Evolutionary conservation across 495 filamentous ascomycete genomes (phyloP).

Genomic region (Daldinia vernicosa): DNA sequence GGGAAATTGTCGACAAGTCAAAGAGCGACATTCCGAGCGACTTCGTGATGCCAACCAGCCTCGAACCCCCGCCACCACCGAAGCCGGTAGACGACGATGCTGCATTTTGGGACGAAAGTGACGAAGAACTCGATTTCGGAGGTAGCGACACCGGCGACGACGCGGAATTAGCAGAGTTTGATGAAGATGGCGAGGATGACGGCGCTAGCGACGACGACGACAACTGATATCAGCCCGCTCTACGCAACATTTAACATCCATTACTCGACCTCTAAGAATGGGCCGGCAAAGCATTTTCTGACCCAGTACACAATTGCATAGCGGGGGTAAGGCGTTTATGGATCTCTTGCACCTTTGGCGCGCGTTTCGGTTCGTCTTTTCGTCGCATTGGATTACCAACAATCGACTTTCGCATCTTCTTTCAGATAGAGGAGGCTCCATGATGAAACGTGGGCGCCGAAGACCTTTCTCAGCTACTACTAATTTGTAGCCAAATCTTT

Average conservation of each 20-base stretch:
- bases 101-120: slow-evolving; percentile 85
- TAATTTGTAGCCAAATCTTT: slow-evolving; percentile 2
- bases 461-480: slow-evolving; percentile 6
- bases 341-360: slow-evolving; percentile 13
- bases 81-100: slow-evolving; percentile 76
- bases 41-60: slow-evolving; percentile 82
- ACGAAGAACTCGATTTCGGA: slow-evolving; percentile 82
- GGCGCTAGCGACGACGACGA: slow-evolving; percentile 55
- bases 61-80: slow-evolving; percentile 65
- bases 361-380: slow-evolving; percentile 5
- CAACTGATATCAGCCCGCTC: slow-evolving; percentile 34
- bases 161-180: slow-evolving; percentile 65
- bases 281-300: slow-evolving; percentile 23
- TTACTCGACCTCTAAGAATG: slow-evolving; percentile 33
- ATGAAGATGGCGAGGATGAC: slow-evolving; percentile 63
- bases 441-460: not conserved
- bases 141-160: slow-evolving; percentile 70
- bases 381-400: slow-evolving; percentile 8
- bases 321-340: slow-evolving; percentile 40
- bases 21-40: slow-evolving; percentile 81
- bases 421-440: slow-evolving; percentile 25
- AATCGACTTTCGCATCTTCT: slow-evolving; percentile 29
- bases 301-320: slow-evolving; percentile 46
- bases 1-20: slow-evolving; percentile 73
- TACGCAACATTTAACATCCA: slow-evolving; percentile 11